A percentile compares a stretch with the other conserved stretches of the same genome.
These are phyloP conservation scores for Phoenix roebelenii DNA, from an alignment of 176 grass and related monocot genomes.

Conservation along the genomic window DNA sequence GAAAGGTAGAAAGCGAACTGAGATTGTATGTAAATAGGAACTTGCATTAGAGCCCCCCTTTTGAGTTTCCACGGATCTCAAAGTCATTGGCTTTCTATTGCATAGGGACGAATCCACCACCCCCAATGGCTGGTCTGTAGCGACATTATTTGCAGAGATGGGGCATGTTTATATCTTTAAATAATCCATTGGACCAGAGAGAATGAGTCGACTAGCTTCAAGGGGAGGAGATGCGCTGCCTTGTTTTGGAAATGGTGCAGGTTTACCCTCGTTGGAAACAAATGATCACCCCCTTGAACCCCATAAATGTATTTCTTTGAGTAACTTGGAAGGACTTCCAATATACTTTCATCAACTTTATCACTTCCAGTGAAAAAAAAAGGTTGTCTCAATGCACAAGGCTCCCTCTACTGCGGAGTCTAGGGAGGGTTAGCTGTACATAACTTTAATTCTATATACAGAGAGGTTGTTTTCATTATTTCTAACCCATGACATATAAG, in stretches of 20 bases:
- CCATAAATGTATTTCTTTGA: too few relatives aligned
- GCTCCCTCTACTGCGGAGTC: too few relatives aligned
- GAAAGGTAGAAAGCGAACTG: constrained; percentile 87
- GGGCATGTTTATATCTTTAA: constrained; percentile 95
- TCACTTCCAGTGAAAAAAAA: too few relatives aligned
- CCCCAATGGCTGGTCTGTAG: constrained; percentile 90
- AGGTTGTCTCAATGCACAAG: too few relatives aligned
- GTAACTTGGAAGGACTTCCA: too few relatives aligned
- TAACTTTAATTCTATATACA: too few relatives aligned
- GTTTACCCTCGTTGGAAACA: constrained; percentile 67
- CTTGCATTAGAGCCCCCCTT: constrained; percentile 70
- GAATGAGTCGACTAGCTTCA: constrained; percentile 56
- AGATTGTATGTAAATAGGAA: constrained; percentile 74
- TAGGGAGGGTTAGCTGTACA: too few relatives aligned
- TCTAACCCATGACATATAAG: too few relatives aligned
- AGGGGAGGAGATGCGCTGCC: constrained; percentile 70
- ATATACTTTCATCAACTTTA: too few relatives aligned
- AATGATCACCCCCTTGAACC: background rate
- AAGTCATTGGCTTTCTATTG: constrained; percentile 84
- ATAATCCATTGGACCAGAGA: constrained; percentile 76
- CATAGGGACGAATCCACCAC: constrained; percentile 91
- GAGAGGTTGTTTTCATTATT: too few relatives aligned
- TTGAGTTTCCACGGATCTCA: constrained; percentile 92
- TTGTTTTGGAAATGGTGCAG: constrained; percentile 89
- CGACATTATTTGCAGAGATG: constrained; percentile 95